Evolutionary conservation across 352 stramenopile genomes (phyloP).

Genomic region (Globisporangium recalcitrans): DNA sequence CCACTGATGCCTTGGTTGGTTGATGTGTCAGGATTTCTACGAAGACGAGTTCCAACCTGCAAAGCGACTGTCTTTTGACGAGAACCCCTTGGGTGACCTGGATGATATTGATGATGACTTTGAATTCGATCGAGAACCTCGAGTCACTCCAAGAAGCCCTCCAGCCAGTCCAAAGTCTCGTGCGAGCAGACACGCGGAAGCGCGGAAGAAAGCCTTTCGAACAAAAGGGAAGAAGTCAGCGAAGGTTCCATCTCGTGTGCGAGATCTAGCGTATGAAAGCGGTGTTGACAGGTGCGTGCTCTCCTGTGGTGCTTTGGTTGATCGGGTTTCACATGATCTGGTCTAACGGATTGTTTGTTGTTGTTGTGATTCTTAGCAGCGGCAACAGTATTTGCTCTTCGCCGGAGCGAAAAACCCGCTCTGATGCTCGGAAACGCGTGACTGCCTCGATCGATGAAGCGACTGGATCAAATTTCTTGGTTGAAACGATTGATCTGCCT

Average conservation of each 20-base stretch:
- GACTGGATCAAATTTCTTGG: conserved; percentile 79
- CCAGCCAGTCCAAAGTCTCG: conserved; percentile 53
- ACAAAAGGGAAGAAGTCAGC: conserved; percentile 47
- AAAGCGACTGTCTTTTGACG: conserved; percentile 78
- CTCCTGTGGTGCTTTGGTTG: not conserved
- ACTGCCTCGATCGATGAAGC: conserved; percentile 46
- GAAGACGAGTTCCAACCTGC: conserved; percentile 65
- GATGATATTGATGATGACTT: conserved; percentile 87
- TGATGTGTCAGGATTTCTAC: conserved; percentile 40
- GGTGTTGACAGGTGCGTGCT: conserved; percentile 64
- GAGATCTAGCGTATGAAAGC: conserved; percentile 66
- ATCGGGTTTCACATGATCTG: not conserved
- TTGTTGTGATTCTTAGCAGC: conserved; percentile 14
- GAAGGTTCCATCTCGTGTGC: conserved; percentile 48
- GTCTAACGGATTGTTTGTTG: not conserved
- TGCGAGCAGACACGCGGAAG: conserved; percentile 28
- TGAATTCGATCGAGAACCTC: conserved; percentile 80
- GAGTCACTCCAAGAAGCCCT: conserved; percentile 38
- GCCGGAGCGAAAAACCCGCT: conserved; percentile 51
- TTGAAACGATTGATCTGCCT: conserved; percentile 84
- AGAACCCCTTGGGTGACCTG: conserved; percentile 60
- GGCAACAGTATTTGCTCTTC: conserved; percentile 69
- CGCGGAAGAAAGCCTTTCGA: conserved; percentile 41
- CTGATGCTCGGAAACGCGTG: conserved; percentile 42
- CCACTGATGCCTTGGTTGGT: not conserved